Percentiles rank a stretch among this genome's conserved stretches.
phyloP scores from a whole-genome alignment of 441 rosid genomes.

The Biscutella laevigata region DNA sequence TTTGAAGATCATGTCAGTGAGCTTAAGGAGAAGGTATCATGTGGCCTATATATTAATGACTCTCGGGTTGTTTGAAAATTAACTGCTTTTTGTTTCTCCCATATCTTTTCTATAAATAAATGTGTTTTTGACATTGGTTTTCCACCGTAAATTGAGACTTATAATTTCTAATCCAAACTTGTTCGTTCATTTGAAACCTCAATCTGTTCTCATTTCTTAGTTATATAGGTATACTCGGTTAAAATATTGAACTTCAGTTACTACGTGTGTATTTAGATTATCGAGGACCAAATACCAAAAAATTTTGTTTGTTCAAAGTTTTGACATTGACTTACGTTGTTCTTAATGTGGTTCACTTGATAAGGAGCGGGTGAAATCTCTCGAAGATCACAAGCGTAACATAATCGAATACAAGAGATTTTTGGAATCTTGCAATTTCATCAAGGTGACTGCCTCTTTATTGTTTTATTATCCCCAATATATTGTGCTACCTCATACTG shows the following conservation, averaged over 20 bases:
- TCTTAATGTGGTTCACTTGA: slow-evolving; percentile 22
- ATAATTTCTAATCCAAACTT: not conserved
- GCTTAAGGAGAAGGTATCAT: slow-evolving; percentile 43
- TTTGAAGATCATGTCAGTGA: slow-evolving; percentile 54
- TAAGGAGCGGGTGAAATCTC: slow-evolving; percentile 50
- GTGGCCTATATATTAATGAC: not conserved
- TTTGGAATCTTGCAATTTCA: slow-evolving; percentile 62
- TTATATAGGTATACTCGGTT: not conserved
- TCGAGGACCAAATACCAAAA: not conserved
- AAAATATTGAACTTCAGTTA: not conserved
- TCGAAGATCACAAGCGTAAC: slow-evolving; percentile 52
- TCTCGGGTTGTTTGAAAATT: slow-evolving; percentile 11
- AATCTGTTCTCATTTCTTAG: not conserved
- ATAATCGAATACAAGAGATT: slow-evolving; percentile 44
- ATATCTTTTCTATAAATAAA: not conserved
- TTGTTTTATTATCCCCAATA: not conserved
- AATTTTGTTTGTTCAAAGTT: not conserved
- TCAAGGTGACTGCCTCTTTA: slow-evolving; percentile 38
- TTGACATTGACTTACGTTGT: slow-evolving; percentile 4
- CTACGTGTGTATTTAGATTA: slow-evolving; percentile 1
- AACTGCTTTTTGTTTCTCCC: not conserved
- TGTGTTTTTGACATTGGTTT: not conserved
- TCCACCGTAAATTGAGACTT: not conserved
- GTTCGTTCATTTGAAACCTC: slow-evolving; percentile 9
- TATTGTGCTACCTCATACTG: slow-evolving; percentile 12